Base-by-base conservation (phyloP, 495 filamentous ascomycete genomes). In the Neurospora sp. region DNA sequence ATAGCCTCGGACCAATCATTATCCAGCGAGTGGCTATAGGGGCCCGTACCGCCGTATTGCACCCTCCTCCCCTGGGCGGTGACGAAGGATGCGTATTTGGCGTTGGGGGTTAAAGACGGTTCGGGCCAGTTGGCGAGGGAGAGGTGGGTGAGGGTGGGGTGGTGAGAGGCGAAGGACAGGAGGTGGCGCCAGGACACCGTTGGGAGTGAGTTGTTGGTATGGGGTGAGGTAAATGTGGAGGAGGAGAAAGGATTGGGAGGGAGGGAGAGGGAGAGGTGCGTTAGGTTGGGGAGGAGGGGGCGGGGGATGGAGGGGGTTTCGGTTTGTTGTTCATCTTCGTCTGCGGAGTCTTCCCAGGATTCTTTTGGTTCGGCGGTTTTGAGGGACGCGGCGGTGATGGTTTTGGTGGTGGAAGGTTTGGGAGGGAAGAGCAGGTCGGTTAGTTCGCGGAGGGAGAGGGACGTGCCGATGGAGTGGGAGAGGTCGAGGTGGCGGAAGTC, bases 121-220 rank as follows among this genome's bases (percentile, higher is more conserved):
- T 86, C 83, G 3, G 94, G 93, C 94, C 94, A 97, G 79, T 91
- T 88, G 1, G 92, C 91, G 5, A 97, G 83, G 38, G 90, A 93
- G 4, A 97, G 86, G 74, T 96, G 91, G 0, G 93, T 94, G 44
- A 94, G 82, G 0, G 84, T 89, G 1, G 89, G 84, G 0, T 93
- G 79, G 69, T 89, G 88, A 0, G 86, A 81, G 1, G 90, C 83
- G n/a, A 94, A 80, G 5, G 83, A 74, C 14, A 95, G 83, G 31
- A 96, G 86, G 8, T 88, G 84, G 16, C 86, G 85, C 93, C 93
- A 96, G 38, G 88, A 35, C 31, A 35, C 31, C 31, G 31, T 4
- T 35, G 31, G 31, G 31, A 35, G 31, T 35, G 31, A 35, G 31
- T 35, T 35, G 31, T 35, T 35, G 31, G 31, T 35, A 35, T 35